These are phyloP conservation scores for Globisporangium carolinianum DNA, from an alignment of 352 stramenopile species.

Conservation along the genomic window DNA sequence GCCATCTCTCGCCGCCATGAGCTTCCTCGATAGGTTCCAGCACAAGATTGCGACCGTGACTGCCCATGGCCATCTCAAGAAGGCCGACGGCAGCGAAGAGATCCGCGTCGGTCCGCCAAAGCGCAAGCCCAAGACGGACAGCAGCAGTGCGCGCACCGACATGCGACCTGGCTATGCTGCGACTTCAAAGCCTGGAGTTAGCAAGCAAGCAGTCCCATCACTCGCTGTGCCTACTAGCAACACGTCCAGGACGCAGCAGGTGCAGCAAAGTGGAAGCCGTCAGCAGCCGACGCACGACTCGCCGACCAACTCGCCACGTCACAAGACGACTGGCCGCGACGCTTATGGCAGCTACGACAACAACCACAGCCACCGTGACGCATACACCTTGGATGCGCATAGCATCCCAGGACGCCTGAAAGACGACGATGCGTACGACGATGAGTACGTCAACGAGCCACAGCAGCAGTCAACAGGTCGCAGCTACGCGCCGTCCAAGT, in stretches of 20 bases:
- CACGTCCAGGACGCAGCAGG: neutral
- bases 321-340: slow-evolving; percentile 27
- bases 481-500: slow-evolving; percentile 1
- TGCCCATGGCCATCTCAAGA: slow-evolving; percentile 68
- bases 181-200: too few species aligned
- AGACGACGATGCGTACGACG: slow-evolving; percentile 2
- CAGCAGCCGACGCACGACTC: slow-evolving; percentile 14
- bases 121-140: slow-evolving; percentile 20
- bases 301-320: slow-evolving; percentile 19
- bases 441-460: slow-evolving; percentile 7
- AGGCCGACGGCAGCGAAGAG: slow-evolving; percentile 73
- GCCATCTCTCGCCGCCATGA: slow-evolving; percentile 27
- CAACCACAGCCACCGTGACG: slow-evolving; percentile 11
- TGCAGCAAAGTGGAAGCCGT: slow-evolving; percentile 8
- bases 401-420: slow-evolving; percentile 2
- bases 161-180: neutral
- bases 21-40: slow-evolving; percentile 78
- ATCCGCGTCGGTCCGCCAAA: slow-evolving; percentile 69
- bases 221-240: slow-evolving; percentile 1
- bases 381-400: neutral
- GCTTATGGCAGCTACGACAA: slow-evolving; percentile 16
- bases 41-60: slow-evolving; percentile 81
- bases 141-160: slow-evolving; percentile 2
- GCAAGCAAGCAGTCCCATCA: slow-evolving; percentile 7
- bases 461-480: slow-evolving; percentile 1